Conservation (phyloP, 495 filamentous ascomycete genomes). For the Daldinia decipiens region DNA sequence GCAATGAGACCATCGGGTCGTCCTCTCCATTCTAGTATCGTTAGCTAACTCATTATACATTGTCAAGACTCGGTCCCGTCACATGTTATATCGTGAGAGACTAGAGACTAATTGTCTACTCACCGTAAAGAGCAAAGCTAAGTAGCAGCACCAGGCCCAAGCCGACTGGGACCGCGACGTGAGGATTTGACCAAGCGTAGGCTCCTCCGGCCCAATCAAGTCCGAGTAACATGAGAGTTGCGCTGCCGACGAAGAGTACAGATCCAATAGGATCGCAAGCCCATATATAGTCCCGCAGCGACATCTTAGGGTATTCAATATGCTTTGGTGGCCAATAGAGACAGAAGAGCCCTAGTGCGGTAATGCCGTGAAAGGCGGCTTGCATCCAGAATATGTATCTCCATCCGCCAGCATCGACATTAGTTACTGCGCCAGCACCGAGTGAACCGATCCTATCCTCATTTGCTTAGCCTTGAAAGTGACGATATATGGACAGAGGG, state of each 20-base stretch:
- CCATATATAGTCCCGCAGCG: constrained; percentile 57
- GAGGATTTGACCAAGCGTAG: constrained; percentile 59
- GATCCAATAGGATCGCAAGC: constrained; percentile 65
- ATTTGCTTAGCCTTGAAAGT: background rate
- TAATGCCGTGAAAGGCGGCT: constrained; percentile 61
- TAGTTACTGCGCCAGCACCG: constrained; percentile 63
- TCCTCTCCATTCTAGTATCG: constrained; percentile 61
- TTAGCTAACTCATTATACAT: background rate
- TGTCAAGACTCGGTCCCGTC: too few relatives aligned
- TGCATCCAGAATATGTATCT: constrained; percentile 69
- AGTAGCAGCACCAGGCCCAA: constrained; percentile 59
- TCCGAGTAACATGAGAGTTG: constrained; percentile 61
- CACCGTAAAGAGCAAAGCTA: constrained; percentile 59
- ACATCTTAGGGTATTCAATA: constrained; percentile 55
- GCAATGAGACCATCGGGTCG: constrained; percentile 62
- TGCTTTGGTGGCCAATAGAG: constrained; percentile 62
- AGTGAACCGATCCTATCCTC: constrained; percentile 54
- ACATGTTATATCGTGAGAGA: too few relatives aligned
- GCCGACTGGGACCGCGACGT: constrained; percentile 61
- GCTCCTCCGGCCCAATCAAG: constrained; percentile 64
- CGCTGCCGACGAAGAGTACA: constrained; percentile 57
- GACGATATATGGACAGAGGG: background rate
- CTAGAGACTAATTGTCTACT: constrained; percentile 13
- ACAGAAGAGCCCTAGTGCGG: constrained; percentile 57
- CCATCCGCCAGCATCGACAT: constrained; percentile 58